Percentiles rank a stretch among this genome's conserved stretches.
Evolutionary conservation across 192 early-diverging fungal species (phyloP).

Genomic region (Fimicolochytrium jonesii): DNA sequence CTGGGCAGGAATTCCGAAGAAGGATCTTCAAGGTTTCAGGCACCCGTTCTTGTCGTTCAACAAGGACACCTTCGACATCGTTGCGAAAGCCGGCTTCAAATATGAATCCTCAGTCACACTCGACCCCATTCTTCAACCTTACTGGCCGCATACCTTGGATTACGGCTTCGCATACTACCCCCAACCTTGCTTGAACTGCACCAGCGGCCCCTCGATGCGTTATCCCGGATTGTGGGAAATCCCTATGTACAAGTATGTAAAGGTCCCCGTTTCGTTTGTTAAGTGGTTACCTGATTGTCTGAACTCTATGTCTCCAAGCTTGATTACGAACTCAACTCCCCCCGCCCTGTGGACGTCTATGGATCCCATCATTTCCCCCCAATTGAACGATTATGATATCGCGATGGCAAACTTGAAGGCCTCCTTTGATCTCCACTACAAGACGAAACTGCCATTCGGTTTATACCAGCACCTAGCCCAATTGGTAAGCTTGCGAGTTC

Average conservation of each 20-base stretch:
- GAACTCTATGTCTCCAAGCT: too few relatives aligned
- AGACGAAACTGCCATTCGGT: slow-evolving; percentile 26
- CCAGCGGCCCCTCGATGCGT: not conserved
- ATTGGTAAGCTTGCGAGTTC: too few relatives aligned
- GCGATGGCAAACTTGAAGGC: slow-evolving; percentile 10
- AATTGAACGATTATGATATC: slow-evolving; percentile 11
- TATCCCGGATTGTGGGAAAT: slow-evolving; percentile 39
- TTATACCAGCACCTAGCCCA: slow-evolving; percentile 29
- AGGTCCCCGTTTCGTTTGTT: too few relatives aligned
- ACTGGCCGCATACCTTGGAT: slow-evolving; percentile 35
- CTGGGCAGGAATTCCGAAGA: slow-evolving; percentile 27
- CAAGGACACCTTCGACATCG: slow-evolving; percentile 10
- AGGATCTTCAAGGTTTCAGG: slow-evolving; percentile 30
- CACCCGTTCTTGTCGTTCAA: slow-evolving; percentile 34
- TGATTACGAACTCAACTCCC: too few relatives aligned
- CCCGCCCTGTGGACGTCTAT: slow-evolving; percentile 15
- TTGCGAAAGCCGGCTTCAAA: slow-evolving; percentile 9
- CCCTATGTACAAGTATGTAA: slow-evolving; percentile 35
- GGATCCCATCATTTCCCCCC: slow-evolving; percentile 19
- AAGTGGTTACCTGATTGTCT: too few relatives aligned
- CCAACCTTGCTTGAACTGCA: slow-evolving; percentile 2
- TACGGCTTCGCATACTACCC: not conserved
- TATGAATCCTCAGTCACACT: slow-evolving; percentile 26
- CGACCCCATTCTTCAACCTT: not conserved
- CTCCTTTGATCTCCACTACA: slow-evolving; percentile 26